Evolutionary conservation across 768 basidiomycete genomes (phyloP).

Genomic region (Amanita jacksonii): DNA sequence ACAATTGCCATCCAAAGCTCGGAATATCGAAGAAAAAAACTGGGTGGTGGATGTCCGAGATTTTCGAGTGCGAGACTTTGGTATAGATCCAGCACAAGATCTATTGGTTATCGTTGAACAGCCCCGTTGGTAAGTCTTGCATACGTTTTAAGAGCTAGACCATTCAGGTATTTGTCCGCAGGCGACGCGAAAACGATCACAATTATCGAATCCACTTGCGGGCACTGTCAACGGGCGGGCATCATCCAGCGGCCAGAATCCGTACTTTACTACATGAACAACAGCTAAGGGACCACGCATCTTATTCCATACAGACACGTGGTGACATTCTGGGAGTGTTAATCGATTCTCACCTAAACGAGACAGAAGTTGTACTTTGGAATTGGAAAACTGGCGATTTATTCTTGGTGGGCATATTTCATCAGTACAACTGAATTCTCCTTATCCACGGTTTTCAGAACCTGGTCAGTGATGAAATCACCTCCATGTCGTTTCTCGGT

Average conservation of each 20-base stretch:
- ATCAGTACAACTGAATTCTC: background rate
- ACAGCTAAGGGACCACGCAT: constrained; percentile 15
- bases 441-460: constrained; percentile 14
- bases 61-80: constrained; percentile 42
- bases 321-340: constrained; percentile 43
- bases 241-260: constrained; percentile 30
- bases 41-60: constrained; percentile 33
- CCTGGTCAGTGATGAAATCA: constrained; percentile 23
- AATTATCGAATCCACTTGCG: constrained; percentile 33
- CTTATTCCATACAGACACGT: constrained; percentile 47
- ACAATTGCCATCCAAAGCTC: constrained; percentile 39
- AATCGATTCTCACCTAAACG: constrained; percentile 23
- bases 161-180: background rate
- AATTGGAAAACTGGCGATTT: constrained; percentile 53
- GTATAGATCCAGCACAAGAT: constrained; percentile 60
- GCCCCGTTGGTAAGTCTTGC: constrained; percentile 23
- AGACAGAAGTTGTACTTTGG: constrained; percentile 48
- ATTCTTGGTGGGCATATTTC: constrained; percentile 33
- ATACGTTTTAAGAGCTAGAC: constrained; percentile 1
- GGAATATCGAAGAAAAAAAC: constrained; percentile 33
- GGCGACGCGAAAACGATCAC: constrained; percentile 9
- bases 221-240: constrained; percentile 32
- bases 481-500: constrained; percentile 34
- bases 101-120: constrained; percentile 43
- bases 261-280: constrained; percentile 24